A percentile compares a stretch with the other conserved stretches of the same genome.
Evolutionary conservation across 2,329 filamentous ascomycete species (phyloP).

Genomic region (Aspergillus awamori): DNA sequence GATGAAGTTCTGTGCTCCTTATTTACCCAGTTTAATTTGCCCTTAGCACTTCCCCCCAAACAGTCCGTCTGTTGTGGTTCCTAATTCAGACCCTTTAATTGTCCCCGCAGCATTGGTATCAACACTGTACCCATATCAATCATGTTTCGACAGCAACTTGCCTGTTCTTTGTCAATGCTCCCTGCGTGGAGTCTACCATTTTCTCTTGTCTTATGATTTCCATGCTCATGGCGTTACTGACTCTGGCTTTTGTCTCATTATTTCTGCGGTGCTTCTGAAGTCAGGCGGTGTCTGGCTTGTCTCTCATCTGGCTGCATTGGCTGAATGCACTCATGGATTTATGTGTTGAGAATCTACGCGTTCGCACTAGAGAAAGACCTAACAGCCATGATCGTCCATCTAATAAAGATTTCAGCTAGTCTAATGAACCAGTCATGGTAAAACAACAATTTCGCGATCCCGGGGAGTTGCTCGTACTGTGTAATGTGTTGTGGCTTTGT

Average conservation of each 20-base stretch:
- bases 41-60: background rate
- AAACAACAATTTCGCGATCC: too few species aligned
- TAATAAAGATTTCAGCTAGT: background rate
- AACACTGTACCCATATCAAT: conserved; percentile 5
- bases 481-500: too few species aligned
- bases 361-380: background rate
- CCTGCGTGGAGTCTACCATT: background rate
- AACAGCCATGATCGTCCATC: background rate
- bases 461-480: background rate
- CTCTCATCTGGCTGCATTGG: background rate
- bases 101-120: background rate
- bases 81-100: background rate
- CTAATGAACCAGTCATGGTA: too few species aligned
- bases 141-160: background rate
- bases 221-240: background rate
- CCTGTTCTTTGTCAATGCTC: background rate
- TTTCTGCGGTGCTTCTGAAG: background rate
- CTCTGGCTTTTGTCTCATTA: background rate
- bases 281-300: background rate
- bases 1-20: background rate
- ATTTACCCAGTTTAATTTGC: background rate
- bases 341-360: background rate
- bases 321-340: background rate
- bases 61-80: background rate
- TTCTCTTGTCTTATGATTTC: background rate